A percentile compares a stretch with the other conserved stretches of the same genome.
Evolutionary conservation across 2,329 filamentous ascomycete genomes (phyloP).

Genomic region (Aspergillus fijiensis): DNA sequence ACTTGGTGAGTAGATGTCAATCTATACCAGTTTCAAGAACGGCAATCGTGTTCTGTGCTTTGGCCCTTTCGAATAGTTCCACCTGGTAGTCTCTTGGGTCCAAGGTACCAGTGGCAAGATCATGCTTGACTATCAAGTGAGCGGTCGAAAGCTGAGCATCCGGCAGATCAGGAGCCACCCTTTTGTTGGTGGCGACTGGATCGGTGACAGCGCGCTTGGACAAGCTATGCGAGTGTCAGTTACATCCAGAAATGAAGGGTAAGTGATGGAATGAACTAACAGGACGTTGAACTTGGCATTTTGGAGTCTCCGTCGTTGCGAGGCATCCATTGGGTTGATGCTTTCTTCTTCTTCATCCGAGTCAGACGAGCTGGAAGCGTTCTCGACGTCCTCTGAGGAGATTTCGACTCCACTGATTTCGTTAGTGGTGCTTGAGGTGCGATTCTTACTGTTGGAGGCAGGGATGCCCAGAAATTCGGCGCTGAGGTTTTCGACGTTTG

Average conservation of each 20-base stretch:
- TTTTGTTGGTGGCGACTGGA: slow-evolving; percentile 41
- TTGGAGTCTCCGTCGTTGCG: slow-evolving; percentile 52
- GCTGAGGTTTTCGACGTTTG: background rate
- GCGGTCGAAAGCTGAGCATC: slow-evolving; percentile 55
- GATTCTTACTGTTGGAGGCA: background rate
- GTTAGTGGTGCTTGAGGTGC: background rate
- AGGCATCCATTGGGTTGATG: slow-evolving; percentile 23
- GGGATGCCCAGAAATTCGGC: background rate
- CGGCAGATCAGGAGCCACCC: slow-evolving; percentile 26
- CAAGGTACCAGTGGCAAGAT: slow-evolving; percentile 62
- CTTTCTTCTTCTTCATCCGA: slow-evolving; percentile 32
- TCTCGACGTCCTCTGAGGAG: background rate
- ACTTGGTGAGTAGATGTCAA: background rate
- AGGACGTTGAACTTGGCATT: slow-evolving; percentile 53
- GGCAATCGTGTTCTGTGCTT: slow-evolving; percentile 81
- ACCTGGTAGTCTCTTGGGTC: slow-evolving; percentile 86
- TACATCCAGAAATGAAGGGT: background rate
- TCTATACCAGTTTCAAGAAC: slow-evolving; percentile 79
- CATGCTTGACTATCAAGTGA: slow-evolving; percentile 55
- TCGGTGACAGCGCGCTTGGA: slow-evolving; percentile 45
- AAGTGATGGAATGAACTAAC: slow-evolving; percentile 26
- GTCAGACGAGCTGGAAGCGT: slow-evolving; percentile 21
- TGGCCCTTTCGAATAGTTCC: slow-evolving; percentile 86
- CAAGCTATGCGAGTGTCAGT: slow-evolving; percentile 29
- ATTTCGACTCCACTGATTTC: background rate